Percentiles rank a stretch among this genome's conserved stretches.
Evolutionary conservation across 768 basidiomycete species (phyloP).

Genomic region (Leccinum imitatum): DNA sequence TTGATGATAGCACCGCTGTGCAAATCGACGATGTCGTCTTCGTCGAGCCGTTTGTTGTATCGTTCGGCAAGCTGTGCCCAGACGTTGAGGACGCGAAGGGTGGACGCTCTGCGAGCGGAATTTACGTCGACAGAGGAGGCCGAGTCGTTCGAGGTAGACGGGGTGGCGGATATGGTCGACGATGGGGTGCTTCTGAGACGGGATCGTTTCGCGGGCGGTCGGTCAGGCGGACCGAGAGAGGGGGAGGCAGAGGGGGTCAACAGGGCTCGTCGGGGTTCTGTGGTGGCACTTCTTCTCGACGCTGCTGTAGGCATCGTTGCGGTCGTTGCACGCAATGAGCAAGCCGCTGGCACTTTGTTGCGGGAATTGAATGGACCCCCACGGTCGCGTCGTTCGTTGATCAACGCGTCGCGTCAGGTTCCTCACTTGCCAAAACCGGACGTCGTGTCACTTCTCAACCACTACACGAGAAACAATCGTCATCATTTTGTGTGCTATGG

Average conservation of each 20-base stretch:
- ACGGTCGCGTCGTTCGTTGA: conserved; percentile 3
- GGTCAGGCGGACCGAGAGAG: conserved; percentile 32
- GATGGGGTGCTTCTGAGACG: conserved; percentile 49
- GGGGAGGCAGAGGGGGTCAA: conserved; percentile 31
- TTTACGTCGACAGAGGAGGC: conserved; percentile 43
- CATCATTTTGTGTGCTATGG: conserved; percentile 16
- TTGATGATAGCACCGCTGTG: conserved; percentile 58
- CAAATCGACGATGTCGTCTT: conserved; percentile 80
- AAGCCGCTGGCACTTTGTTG: conserved; percentile 1
- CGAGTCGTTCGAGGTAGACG: conserved; percentile 27
- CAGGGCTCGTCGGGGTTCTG: conserved; percentile 16
- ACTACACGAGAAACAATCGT: neutral
- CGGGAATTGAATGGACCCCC: neutral
- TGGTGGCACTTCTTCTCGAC: neutral
- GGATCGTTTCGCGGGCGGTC: conserved; percentile 48
- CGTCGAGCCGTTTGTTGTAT: conserved; percentile 63
- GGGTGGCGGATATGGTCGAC: conserved; percentile 39
- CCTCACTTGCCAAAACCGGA: conserved; percentile 15
- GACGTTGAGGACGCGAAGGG: conserved; percentile 53
- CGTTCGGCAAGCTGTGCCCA: conserved; percentile 72
- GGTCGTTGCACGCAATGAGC: conserved; percentile 12
- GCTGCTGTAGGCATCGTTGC: conserved; percentile 13
- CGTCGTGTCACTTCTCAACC: neutral
- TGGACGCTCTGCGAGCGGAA: conserved; percentile 52
- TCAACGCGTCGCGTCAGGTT: conserved; percentile 13